Percentiles rank a stretch among this genome's conserved stretches.
Conservation (phyloP, 371 early-diverging fungal species). For the Circinella minor region DNA sequence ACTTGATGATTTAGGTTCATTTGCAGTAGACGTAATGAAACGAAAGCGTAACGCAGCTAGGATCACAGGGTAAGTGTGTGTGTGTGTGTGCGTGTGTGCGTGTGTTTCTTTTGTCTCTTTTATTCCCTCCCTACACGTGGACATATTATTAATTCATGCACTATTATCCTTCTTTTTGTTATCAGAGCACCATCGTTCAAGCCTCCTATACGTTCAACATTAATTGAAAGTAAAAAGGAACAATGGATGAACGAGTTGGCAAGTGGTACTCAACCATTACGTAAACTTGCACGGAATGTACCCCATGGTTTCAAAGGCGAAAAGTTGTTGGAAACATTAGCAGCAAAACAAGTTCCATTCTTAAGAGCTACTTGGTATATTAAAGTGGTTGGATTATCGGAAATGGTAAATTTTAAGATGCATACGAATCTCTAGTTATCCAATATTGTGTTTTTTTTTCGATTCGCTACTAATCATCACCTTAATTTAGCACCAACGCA, state of each 20-base stretch:
- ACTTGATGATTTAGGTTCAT: constrained; percentile 55
- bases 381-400: constrained; percentile 66
- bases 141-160: too few species aligned
- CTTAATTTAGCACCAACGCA: constrained; percentile 29
- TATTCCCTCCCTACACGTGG: too few species aligned
- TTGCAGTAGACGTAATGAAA: constrained; percentile 65
- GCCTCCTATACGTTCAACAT: constrained; percentile 58
- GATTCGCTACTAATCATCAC: too few species aligned
- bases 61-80: constrained; percentile 52
- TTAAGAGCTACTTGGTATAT: constrained; percentile 80
- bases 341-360: constrained; percentile 66
- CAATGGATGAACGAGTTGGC: constrained; percentile 67
- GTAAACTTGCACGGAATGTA: constrained; percentile 60
- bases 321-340: constrained; percentile 64
- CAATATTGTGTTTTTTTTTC: too few species aligned
- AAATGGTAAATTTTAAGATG: constrained; percentile 50
- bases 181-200: constrained; percentile 57
- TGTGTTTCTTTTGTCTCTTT: constrained; percentile 27
- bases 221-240: constrained; percentile 62
- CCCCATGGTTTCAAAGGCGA: constrained; percentile 75
- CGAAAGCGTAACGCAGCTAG: constrained; percentile 53
- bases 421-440: neutral
- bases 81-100: constrained; percentile 27
- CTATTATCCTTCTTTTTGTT: neutral
- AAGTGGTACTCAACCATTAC: constrained; percentile 55